These are phyloP conservation scores for Lactarius trivialis DNA, from an alignment of 768 basidiomycete species.

Conservation along the genomic window DNA sequence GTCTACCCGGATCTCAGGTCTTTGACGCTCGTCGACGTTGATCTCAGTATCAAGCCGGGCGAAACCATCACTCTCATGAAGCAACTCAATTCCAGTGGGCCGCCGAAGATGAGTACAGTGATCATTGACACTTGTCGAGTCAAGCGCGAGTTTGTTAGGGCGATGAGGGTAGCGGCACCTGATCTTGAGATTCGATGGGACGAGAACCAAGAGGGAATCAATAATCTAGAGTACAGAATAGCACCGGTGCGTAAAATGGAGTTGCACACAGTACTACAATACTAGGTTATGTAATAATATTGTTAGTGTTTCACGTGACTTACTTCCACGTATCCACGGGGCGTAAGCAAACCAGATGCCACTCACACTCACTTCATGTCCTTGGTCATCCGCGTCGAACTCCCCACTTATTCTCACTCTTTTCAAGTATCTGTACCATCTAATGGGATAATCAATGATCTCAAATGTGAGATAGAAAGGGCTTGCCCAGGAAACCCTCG, in stretches of 20 bases:
- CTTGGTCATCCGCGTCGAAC: conserved; percentile 53
- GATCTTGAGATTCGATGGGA: conserved; percentile 14
- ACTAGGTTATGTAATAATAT: not conserved
- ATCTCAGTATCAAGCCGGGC: not conserved
- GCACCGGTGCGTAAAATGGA: not conserved
- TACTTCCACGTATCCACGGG: conserved; percentile 22
- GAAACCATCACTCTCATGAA: not conserved
- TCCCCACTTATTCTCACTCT: conserved; percentile 68
- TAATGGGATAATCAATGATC: conserved; percentile 47
- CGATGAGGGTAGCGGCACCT: not conserved
- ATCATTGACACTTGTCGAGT: conserved; percentile 11
- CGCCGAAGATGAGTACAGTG: conserved; percentile 4
- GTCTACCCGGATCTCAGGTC: conserved; percentile 12
- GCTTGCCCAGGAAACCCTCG: conserved; percentile 58
- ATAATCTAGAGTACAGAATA: not conserved
- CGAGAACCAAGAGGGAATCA: not conserved
- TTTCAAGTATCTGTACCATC: conserved; percentile 48
- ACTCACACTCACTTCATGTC: conserved; percentile 12
- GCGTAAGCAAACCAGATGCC: not conserved
- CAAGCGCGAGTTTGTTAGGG: not conserved
- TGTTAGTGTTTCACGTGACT: conserved; percentile 6
- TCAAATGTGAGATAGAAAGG: conserved; percentile 60
- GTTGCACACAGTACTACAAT: not conserved
- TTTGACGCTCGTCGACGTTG: conserved; percentile 4
- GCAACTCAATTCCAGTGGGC: not conserved